phyloP scores from a whole-genome alignment of 129 eudicot genomes.

The Heracleum sosnowskyi region DNA sequence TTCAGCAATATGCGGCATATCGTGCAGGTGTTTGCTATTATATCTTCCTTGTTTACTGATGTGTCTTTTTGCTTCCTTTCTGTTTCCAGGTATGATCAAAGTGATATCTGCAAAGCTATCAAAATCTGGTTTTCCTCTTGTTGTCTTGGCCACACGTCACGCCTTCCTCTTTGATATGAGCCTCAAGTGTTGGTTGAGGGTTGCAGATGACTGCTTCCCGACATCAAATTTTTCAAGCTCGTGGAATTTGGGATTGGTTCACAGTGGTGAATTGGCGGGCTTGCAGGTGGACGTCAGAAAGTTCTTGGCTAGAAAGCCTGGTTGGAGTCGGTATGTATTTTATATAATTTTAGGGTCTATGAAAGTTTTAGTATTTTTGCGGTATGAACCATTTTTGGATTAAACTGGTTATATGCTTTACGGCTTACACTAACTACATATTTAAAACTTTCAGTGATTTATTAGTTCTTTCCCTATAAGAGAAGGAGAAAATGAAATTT shows the following conservation, averaged over 20 bases:
- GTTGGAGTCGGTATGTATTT: slow-evolving; percentile 83
- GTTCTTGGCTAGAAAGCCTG: slow-evolving; percentile 85
- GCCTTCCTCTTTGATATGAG: slow-evolving; percentile 84
- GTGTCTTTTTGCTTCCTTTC: background rate
- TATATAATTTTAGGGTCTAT: background rate
- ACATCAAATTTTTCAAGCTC: slow-evolving; percentile 93
- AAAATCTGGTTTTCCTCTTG: slow-evolving; percentile 86
- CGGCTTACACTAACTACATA: background rate
- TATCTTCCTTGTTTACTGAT: background rate
- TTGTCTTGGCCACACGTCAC: slow-evolving; percentile 83
- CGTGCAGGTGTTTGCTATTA: background rate
- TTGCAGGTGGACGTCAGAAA: slow-evolving; percentile 92
- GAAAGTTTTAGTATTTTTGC: too few species aligned
- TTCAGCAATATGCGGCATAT: background rate
- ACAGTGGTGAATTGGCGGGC: slow-evolving; percentile 85
- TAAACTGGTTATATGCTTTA: background rate
- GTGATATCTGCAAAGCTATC: slow-evolving; percentile 94
- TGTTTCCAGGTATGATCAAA: slow-evolving; percentile 61
- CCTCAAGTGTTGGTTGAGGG: slow-evolving; percentile 96
- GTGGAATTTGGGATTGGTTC: slow-evolving; percentile 70
- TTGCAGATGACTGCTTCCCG: slow-evolving; percentile 91
- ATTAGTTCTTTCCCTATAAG: background rate
- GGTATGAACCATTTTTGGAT: background rate
- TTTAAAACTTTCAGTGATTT: background rate
- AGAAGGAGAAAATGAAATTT: background rate